Percentiles rank a stretch among this genome's conserved stretches.
phyloP scores from a whole-genome alignment of 129 eudicot species.

The Pseudognaphalium luteoalbum region DNA sequence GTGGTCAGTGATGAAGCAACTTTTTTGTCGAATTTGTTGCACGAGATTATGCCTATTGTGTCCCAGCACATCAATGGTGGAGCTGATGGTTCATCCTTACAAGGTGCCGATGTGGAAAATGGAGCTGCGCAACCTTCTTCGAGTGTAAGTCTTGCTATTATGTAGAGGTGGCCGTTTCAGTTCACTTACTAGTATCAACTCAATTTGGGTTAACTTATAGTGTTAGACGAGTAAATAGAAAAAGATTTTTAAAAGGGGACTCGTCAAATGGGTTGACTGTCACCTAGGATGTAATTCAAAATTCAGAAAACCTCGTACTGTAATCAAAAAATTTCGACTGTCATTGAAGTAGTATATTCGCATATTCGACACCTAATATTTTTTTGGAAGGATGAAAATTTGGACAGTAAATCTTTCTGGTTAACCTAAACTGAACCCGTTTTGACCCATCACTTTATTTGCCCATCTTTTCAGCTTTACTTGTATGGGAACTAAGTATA shows the following conservation, averaged over 20 bases:
- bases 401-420: not conserved
- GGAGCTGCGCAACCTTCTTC: constrained; percentile 38
- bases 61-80: constrained; percentile 45
- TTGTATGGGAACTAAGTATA: not conserved
- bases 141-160: constrained; percentile 20
- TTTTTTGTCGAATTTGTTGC: constrained; percentile 69
- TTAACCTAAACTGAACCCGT: not conserved
- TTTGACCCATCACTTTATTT: not conserved
- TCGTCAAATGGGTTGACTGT: not conserved
- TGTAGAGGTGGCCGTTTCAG: not conserved
- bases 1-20: constrained; percentile 60
- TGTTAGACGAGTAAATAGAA: no score
- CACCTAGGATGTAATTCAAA: not conserved
- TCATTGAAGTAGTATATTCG: not conserved
- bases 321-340: not conserved
- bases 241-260: not conserved
- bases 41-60: constrained; percentile 72
- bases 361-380: not conserved
- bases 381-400: not conserved
- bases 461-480: not conserved
- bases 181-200: not conserved
- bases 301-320: not conserved
- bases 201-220: not conserved
- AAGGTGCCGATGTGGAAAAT: constrained; percentile 28
- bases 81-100: constrained; percentile 35